Percentiles rank a stretch among this genome's conserved stretches.
phyloP scores from a whole-genome alignment of 345 rosid genomes.

The Arabis hirsuta region DNA sequence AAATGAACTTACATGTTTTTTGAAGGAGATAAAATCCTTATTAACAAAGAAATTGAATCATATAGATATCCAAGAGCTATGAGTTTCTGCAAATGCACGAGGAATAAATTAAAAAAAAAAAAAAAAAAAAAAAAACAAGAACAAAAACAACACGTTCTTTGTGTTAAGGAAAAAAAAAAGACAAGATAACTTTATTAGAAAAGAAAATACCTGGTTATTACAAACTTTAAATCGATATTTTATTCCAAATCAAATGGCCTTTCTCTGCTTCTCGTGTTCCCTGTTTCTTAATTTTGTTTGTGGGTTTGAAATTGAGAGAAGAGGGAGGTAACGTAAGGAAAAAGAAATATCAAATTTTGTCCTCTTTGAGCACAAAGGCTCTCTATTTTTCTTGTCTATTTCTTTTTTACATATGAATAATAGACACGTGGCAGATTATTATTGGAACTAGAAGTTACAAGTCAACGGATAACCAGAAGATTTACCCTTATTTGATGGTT shows the following conservation, averaged over 20 bases:
- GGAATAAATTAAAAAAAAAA: neutral
- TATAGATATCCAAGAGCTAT: conserved; percentile 24
- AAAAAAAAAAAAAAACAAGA: conserved; percentile 5
- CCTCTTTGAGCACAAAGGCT: conserved; percentile 32
- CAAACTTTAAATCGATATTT: neutral
- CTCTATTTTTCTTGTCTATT: conserved; percentile 31
- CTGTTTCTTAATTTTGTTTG: conserved; percentile 9
- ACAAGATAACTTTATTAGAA: neutral
- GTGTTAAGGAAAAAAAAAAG: neutral
- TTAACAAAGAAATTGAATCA: conserved; percentile 20
- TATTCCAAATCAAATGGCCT: neutral
- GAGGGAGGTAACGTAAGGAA: conserved; percentile 26
- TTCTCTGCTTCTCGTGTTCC: neutral
- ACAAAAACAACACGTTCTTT: neutral
- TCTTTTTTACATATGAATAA: conserved; percentile 27
- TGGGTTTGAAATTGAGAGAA: conserved; percentile 19
- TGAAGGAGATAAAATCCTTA: conserved; percentile 30
- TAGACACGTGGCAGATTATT: conserved; percentile 5
- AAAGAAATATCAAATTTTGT: conserved; percentile 27
- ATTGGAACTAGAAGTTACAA: conserved; percentile 34
- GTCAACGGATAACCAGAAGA: conserved; percentile 45
- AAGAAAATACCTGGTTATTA: conserved; percentile 22
- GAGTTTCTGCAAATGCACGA: conserved; percentile 24
- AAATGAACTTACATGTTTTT: conserved; percentile 38
- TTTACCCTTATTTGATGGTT: conserved; percentile 18